Evolutionary conservation across 441 rosid species (phyloP).

Genomic region (Arabidopsis hybrid): DNA sequence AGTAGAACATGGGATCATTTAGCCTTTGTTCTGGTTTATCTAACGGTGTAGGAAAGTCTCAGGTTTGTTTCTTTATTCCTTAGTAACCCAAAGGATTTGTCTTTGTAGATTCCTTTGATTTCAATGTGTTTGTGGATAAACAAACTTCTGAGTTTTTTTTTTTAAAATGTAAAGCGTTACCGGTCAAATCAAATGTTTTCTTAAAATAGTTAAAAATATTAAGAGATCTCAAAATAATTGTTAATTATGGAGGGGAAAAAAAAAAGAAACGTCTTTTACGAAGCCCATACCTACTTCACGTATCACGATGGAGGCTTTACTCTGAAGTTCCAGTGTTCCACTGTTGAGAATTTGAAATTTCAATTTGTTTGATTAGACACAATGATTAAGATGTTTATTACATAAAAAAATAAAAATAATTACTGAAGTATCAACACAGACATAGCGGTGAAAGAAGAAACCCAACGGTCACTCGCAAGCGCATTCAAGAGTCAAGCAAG

Average conservation of each 20-base stretch:
- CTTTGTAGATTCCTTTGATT: slow-evolving; percentile 34
- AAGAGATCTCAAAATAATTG: background rate
- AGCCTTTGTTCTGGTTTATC: slow-evolving; percentile 38
- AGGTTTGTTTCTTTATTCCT: slow-evolving; percentile 9
- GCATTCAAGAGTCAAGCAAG: slow-evolving; percentile 4
- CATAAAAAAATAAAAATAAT: background rate
- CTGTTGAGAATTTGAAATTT: slow-evolving; percentile 32
- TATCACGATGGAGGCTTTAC: slow-evolving; percentile 7
- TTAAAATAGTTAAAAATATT: background rate
- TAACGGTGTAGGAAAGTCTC: slow-evolving; percentile 33
- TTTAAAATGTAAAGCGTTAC: slow-evolving; percentile 32
- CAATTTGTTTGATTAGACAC: slow-evolving; percentile 21
- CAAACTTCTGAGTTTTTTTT: background rate
- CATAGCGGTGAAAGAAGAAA: background rate
- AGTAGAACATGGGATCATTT: slow-evolving; percentile 18
- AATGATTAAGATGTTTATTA: background rate
- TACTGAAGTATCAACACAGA: background rate
- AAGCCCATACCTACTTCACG: slow-evolving; percentile 19
- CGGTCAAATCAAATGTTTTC: slow-evolving; percentile 5
- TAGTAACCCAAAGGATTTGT: slow-evolving; percentile 22
- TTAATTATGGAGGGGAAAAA: background rate
- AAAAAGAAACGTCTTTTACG: background rate
- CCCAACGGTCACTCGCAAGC: slow-evolving; percentile 17
- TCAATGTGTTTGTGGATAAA: slow-evolving; percentile 27
- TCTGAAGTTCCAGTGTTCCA: background rate